phyloP scores from a whole-genome alignment of 208 protist species.

The Leishmania tarentolae region DNA sequence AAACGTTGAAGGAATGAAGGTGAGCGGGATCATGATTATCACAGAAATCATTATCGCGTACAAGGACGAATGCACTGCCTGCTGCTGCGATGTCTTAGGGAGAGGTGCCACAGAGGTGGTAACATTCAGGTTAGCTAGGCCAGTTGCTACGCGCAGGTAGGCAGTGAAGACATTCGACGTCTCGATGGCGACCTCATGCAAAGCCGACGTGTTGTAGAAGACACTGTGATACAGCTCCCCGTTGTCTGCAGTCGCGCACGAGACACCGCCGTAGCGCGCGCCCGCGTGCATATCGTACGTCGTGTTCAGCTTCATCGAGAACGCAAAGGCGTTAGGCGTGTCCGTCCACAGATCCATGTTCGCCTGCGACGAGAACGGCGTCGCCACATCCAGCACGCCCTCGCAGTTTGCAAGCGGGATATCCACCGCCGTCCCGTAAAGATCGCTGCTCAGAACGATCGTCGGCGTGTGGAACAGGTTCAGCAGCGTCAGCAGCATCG shows the following conservation, averaged over 20 bases:
- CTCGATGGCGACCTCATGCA: conserved; percentile 42
- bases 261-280: neutral
- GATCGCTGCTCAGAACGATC: conserved; percentile 28
- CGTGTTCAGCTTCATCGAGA: conserved; percentile 4
- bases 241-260: neutral
- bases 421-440: conserved; percentile 35
- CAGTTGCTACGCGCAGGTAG: conserved; percentile 12
- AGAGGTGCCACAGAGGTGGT: neutral
- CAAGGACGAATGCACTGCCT: neutral
- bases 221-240: neutral
- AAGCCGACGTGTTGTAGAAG: conserved; percentile 48
- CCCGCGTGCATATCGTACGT: conserved; percentile 15
- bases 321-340: neutral
- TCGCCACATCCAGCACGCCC: conserved; percentile 17
- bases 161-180: conserved; percentile 42
- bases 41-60: conserved; percentile 24
- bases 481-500: conserved; percentile 54
- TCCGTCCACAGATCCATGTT: conserved; percentile 21
- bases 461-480: conserved; percentile 6
- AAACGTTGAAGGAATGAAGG: conserved; percentile 52
- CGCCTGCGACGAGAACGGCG: conserved; percentile 9
- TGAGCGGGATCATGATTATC: conserved; percentile 64
- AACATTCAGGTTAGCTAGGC: neutral
- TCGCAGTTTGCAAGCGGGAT: conserved; percentile 39
- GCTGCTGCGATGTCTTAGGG: neutral